phyloP scores from a whole-genome alignment of 306 rosid species.

The Malus sieversii region DNA sequence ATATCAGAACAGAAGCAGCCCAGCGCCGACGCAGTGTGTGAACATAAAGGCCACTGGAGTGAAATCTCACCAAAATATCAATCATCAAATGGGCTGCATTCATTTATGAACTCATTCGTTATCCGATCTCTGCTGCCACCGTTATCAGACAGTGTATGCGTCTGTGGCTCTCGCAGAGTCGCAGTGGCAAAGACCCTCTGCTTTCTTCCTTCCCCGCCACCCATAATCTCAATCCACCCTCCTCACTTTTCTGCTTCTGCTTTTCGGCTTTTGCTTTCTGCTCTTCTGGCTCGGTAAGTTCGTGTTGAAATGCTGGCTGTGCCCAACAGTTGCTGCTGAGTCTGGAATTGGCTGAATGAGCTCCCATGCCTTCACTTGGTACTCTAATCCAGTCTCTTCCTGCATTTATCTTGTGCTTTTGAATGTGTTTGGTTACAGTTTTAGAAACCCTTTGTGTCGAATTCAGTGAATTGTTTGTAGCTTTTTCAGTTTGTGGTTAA shows the following conservation, averaged over 20 bases:
- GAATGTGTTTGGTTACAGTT: background rate
- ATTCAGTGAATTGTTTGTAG: background rate
- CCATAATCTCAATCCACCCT: background rate
- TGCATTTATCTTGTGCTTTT: background rate
- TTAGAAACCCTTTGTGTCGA: background rate
- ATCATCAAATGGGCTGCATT: background rate
- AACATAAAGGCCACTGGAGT: too few relatives aligned
- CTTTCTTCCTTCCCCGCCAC: background rate
- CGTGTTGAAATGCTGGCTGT: background rate
- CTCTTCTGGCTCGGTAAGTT: background rate
- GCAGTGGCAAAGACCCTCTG: background rate
- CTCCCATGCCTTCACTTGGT: constrained; percentile 90
- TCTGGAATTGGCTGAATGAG: constrained; percentile 58
- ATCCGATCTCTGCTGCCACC: constrained; percentile 1
- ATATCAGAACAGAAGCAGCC: background rate
- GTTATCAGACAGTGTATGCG: background rate
- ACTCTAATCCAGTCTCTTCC: constrained; percentile 2
- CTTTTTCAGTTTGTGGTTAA: background rate
- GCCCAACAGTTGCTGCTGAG: constrained; percentile 15
- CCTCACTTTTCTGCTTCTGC: background rate
- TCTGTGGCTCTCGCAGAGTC: background rate
- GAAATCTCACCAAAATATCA: background rate
- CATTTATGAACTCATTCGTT: background rate
- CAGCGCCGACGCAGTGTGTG: background rate
- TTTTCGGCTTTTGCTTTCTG: background rate